Evolutionary conservation across 2,329 filamentous ascomycete genomes (phyloP).

Genomic region (Aplosporella prunicola): DNA sequence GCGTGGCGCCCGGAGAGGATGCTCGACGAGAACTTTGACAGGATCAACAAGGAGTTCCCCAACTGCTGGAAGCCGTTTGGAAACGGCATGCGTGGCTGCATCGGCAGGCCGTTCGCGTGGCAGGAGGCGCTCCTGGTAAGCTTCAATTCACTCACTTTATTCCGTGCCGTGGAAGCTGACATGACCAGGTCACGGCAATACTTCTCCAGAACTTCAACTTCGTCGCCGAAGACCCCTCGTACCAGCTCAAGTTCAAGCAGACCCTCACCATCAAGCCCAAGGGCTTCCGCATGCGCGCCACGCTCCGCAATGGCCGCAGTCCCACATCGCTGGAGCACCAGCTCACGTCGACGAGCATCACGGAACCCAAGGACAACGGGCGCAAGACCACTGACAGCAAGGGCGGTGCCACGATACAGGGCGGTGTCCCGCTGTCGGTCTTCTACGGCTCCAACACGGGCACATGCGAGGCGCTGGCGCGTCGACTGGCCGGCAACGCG

Average conservation of each 20-base stretch:
- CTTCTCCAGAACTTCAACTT: conserved; percentile 39
- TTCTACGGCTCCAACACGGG: conserved; percentile 34
- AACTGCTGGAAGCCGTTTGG: conserved; percentile 46
- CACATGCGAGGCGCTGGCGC: conserved; percentile 34
- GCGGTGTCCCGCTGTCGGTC: conserved; percentile 19
- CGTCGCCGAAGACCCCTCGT: conserved; percentile 33
- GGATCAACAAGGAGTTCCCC: conserved; percentile 29
- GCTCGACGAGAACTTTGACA: conserved; percentile 34
- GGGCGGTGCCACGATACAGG: background rate
- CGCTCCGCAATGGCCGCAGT: conserved; percentile 22
- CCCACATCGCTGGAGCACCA: conserved; percentile 23
- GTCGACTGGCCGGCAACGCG: conserved; percentile 27
- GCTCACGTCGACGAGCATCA: conserved; percentile 15
- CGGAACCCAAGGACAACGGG: conserved; percentile 4
- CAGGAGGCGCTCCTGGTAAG: conserved; percentile 41
- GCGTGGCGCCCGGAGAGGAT: conserved; percentile 40
- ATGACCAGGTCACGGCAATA: conserved; percentile 35
- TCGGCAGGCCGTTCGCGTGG: conserved; percentile 46
- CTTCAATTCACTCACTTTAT: conserved; percentile 28
- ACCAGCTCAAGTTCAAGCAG: conserved; percentile 35
- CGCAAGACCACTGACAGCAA: background rate
- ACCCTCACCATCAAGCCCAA: conserved; percentile 39
- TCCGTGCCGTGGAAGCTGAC: too few species aligned
- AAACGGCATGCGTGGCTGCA: conserved; percentile 44
- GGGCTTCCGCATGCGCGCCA: conserved; percentile 30